Conservation (phyloP, 73 alveolate species). For the Uronychia binucleata region DNA sequence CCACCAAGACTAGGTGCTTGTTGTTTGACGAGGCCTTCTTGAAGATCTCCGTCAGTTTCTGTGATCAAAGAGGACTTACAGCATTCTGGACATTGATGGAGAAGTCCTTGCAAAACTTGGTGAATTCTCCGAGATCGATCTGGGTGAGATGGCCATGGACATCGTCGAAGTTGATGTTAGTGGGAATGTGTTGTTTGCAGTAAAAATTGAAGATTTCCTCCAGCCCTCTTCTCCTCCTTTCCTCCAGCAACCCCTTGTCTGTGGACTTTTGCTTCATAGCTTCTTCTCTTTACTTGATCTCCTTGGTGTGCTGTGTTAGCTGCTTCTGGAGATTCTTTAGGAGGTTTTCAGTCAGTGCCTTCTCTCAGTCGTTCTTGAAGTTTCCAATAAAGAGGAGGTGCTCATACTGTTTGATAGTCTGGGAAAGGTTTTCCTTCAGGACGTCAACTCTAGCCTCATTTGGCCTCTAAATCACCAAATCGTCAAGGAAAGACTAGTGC, state of each 20-base stretch:
- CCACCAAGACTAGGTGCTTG: neutral
- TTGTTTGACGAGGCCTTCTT: slow-evolving; percentile 35
- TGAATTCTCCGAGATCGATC: slow-evolving; percentile 45
- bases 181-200: slow-evolving; percentile 44
- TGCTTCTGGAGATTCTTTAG: slow-evolving; percentile 5
- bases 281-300: neutral
- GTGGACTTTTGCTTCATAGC: neutral
- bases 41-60: slow-evolving; percentile 35
- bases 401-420: slow-evolving; percentile 9
- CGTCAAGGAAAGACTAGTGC: neutral
- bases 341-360: neutral
- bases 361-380: neutral
- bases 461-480: neutral
- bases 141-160: slow-evolving; percentile 29
- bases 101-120: slow-evolving; percentile 47
- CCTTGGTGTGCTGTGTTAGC: neutral
- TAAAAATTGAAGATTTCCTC: slow-evolving; percentile 43
- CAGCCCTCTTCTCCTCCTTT: slow-evolving; percentile 32
- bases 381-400: neutral
- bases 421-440: neutral
- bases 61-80: neutral
- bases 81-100: slow-evolving; percentile 12
- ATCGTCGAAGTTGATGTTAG: slow-evolving; percentile 32
- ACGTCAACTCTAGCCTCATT: neutral
- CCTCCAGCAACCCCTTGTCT: neutral